phyloP scores from a whole-genome alignment of 1,284 basidiomycete species.

The Afroboletus lepidellus region DNA sequence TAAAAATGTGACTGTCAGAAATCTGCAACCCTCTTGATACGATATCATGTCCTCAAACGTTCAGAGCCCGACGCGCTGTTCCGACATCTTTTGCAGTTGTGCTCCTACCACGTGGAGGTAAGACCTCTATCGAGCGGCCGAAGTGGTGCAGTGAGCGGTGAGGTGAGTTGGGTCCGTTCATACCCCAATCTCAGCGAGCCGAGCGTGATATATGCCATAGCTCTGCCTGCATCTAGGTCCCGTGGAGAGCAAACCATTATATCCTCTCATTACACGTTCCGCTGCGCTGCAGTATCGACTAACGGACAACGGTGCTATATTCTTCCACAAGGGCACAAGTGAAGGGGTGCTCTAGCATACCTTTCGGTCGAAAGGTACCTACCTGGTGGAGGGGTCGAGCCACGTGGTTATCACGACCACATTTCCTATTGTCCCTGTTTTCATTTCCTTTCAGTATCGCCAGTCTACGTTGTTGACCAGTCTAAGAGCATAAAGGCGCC shows the following conservation, averaged over 20 bases:
- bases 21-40: slow-evolving; percentile 52
- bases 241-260: slow-evolving; percentile 33
- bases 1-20: slow-evolving; percentile 34
- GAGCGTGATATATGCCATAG: slow-evolving; percentile 35
- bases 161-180: slow-evolving; percentile 42
- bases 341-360: slow-evolving; percentile 53
- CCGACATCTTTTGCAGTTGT: slow-evolving; percentile 53
- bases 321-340: slow-evolving; percentile 71
- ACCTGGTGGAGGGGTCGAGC: no score
- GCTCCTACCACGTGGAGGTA: slow-evolving; percentile 67
- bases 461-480: no score
- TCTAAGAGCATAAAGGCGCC: no score
- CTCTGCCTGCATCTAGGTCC: slow-evolving; percentile 61
- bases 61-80: slow-evolving; percentile 59
- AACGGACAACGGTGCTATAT: slow-evolving; percentile 58
- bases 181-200: neutral
- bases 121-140: slow-evolving; percentile 65
- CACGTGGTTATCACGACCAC: no score
- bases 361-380: neutral
- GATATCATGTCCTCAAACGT: slow-evolving; percentile 57
- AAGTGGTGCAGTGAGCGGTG: slow-evolving; percentile 72
- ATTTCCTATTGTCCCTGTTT: no score
- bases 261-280: slow-evolving; percentile 47
- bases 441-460: no score
- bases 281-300: slow-evolving; percentile 67